A percentile compares a stretch with the other conserved stretches of the same genome.
Evolutionary conservation across 2,329 filamentous ascomycete genomes (phyloP).

Genomic region (Akanthomyces uredinophilus): DNA sequence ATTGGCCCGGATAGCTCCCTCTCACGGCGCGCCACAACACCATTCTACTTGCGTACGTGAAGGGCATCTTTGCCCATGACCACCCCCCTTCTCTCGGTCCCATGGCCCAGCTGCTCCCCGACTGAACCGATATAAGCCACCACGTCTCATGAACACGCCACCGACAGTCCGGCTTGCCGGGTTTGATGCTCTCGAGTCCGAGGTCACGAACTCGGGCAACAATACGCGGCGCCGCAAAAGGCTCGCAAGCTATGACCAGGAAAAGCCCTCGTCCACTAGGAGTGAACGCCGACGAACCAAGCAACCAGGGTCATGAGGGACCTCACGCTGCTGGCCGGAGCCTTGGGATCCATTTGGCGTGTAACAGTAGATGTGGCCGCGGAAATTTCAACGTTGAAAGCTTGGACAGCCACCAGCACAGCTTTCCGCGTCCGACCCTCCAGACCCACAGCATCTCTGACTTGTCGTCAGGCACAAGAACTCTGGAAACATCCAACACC

Average conservation of each 20-base stretch:
- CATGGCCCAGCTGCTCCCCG: not conserved
- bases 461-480: not conserved
- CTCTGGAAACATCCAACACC: not conserved
- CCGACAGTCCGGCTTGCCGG: slow-evolving; percentile 4
- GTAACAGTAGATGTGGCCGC: not conserved
- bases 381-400: not conserved
- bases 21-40: not conserved
- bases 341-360: not conserved
- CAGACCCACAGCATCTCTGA: not conserved
- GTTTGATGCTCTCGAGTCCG: not conserved
- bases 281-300: not conserved
- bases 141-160: not conserved
- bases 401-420: not conserved
- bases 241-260: not conserved
- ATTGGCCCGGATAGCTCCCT: not conserved
- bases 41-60: not conserved
- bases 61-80: not conserved
- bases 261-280: not conserved
- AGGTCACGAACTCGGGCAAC: not conserved
- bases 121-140: not conserved
- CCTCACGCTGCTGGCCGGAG: not conserved
- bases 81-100: not conserved
- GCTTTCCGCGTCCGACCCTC: not conserved
- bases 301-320: not conserved
- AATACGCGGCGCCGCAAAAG: not conserved